Conservation (phyloP, 2,329 filamentous ascomycete genomes). For the Niveomyces coronatus region DNA sequence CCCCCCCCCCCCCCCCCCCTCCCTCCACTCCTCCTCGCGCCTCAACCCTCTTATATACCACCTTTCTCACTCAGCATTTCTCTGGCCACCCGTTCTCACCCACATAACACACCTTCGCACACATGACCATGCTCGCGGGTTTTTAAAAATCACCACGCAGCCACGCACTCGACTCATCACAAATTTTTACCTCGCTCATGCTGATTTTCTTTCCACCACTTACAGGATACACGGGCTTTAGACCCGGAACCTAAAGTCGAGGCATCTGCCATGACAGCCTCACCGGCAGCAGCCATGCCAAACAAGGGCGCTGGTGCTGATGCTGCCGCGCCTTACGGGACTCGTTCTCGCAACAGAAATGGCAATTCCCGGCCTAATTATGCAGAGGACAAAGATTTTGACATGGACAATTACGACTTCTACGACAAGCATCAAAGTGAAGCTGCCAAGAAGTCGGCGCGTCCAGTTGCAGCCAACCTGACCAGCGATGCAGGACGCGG, state of each 20-base stretch:
- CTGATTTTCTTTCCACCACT: slow-evolving; percentile 11
- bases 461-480: slow-evolving; percentile 29
- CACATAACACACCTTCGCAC: no score
- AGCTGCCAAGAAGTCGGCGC: slow-evolving; percentile 42
- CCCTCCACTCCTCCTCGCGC: not conserved
- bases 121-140: no score
- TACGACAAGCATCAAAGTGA: slow-evolving; percentile 46
- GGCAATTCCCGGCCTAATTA: slow-evolving; percentile 81
- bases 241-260: slow-evolving; percentile 23
- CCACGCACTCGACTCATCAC: not conserved
- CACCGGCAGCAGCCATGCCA: slow-evolving; percentile 31
- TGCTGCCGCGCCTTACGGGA: slow-evolving; percentile 68
- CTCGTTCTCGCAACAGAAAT: slow-evolving; percentile 81
- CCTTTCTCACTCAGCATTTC: no score
- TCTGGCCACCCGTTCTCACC: no score
- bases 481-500: slow-evolving; percentile 16
- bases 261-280: slow-evolving; percentile 35
- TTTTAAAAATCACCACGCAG: not conserved
- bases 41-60: no score
- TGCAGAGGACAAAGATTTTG: slow-evolving; percentile 84
- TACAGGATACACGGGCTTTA: slow-evolving; percentile 25
- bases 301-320: slow-evolving; percentile 41
- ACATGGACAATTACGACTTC: slow-evolving; percentile 74
- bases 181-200: no score
- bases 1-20: no score